Base-by-base conservation (phyloP, 805 yeast genomes). In the Jamesozyma jinghongensis region DNA sequence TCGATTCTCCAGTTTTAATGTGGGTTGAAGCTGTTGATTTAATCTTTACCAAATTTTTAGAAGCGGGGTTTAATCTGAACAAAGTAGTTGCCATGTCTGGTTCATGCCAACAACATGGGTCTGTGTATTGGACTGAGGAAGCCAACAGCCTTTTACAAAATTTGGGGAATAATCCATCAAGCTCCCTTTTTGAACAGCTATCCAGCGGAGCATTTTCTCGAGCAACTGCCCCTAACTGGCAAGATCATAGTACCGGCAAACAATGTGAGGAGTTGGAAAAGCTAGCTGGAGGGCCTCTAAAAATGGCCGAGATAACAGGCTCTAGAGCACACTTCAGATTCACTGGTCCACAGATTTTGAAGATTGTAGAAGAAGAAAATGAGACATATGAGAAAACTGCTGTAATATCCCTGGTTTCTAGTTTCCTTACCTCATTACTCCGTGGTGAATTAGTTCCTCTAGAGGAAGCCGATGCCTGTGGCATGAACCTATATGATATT, bases 61-160 rank as follows among this genome's bases (percentile, higher is more conserved):
- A 66, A 46, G 73, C 71, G 26, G 51, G 59, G 1, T 77, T 85
- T 50, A 82, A 81, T 6, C 75, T 87, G 50, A 51, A 61, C 2
- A 53, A 62, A 31, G 87, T 87, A 13, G 67, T 52, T 32, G 86
- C 83, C 1, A 71, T 87, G 37, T 73, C 83, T 34, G 96, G 96
- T 0, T 85, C 94, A 0, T 82, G 94, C 42, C 95, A 87, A 62
- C 96, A 87, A 54, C 96, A 87, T 55, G 96, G 95, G 0, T 81
- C 94, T 2, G 87, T 88, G 2, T 87, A 68, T 54, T 85, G 94
- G 90, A 70, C 85, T 1, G 19, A 60, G 4, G 50, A 63, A 6
- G 79, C 84, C 0, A 58, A 62, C 1, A 44, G 48, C 0, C 46
- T 68, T 3, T 65, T 86, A 38, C 33, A 44, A 1, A 43, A 50